These are phyloP conservation scores for Myochromella boudieri DNA, from an alignment of 768 basidiomycete species.

Conservation along the genomic window DNA sequence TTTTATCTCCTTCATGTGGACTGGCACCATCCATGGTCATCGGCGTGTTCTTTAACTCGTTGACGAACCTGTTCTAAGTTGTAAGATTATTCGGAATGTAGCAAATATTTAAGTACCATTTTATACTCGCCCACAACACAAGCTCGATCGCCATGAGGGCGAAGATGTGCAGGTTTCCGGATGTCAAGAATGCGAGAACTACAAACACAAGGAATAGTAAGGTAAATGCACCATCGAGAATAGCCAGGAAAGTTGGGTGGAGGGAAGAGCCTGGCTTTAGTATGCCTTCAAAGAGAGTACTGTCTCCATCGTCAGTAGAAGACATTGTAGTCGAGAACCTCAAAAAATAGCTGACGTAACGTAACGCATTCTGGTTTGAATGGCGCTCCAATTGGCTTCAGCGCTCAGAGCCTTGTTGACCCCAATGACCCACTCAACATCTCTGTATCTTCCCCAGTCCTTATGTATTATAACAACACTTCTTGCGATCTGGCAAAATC, in stretches of 20 bases:
- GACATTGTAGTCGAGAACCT: slow-evolving; percentile 1
- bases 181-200: slow-evolving; percentile 57
- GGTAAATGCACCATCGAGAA: slow-evolving; percentile 61
- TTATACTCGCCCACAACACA: slow-evolving; percentile 75
- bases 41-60: slow-evolving; percentile 51
- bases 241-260: slow-evolving; percentile 64
- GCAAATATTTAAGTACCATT: slow-evolving; percentile 55
- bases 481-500: too few relatives aligned
- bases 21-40: slow-evolving; percentile 5
- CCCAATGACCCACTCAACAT: too few relatives aligned
- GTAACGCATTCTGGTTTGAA: neutral
- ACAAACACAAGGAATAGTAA: slow-evolving; percentile 59
- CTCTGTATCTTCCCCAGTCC: too few relatives aligned
- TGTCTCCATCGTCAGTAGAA: slow-evolving; percentile 4
- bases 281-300: slow-evolving; percentile 53
- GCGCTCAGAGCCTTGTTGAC: too few relatives aligned
- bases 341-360: slow-evolving; percentile 8
- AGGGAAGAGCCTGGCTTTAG: slow-evolving; percentile 76
- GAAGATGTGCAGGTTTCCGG: slow-evolving; percentile 67
- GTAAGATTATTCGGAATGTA: slow-evolving; percentile 9
- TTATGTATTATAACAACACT: too few relatives aligned
- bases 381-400: neutral
- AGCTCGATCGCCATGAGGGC: slow-evolving; percentile 64
- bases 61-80: slow-evolving; percentile 55
- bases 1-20: slow-evolving; percentile 7